Conservation (phyloP, 495 filamentous ascomycete species). For the Hypomontagnella monticulosa region DNA sequence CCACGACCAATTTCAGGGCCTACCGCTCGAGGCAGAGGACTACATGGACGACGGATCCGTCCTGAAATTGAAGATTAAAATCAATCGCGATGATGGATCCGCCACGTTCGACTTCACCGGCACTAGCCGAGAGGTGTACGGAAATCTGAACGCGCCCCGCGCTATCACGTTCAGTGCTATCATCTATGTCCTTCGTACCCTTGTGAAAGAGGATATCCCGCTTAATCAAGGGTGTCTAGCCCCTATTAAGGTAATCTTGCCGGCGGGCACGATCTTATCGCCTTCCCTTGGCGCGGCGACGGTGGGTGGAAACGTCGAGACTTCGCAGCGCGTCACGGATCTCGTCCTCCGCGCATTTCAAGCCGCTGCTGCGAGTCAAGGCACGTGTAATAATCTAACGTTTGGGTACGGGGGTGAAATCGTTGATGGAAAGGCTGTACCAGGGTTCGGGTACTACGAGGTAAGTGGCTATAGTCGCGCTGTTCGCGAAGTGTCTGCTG, state of each 20-base stretch:
- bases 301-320: constrained; percentile 84
- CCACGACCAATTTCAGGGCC: constrained; percentile 68
- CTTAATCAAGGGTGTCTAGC: constrained; percentile 86
- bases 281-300: constrained; percentile 81
- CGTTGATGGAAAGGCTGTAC: constrained; percentile 51
- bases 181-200: constrained; percentile 82
- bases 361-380: constrained; percentile 80
- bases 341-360: constrained; percentile 82
- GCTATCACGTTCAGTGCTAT: constrained; percentile 86
- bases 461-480: too few species aligned
- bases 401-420: constrained; percentile 65
- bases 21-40: constrained; percentile 50
- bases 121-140: constrained; percentile 81
- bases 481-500: too few species aligned
- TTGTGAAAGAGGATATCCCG: constrained; percentile 84
- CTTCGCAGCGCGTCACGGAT: constrained; percentile 79
- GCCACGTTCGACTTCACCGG: constrained; percentile 70
- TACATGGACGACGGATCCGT: constrained; percentile 84
- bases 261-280: constrained; percentile 74
- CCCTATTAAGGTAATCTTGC: constrained; percentile 79
- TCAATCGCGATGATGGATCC: constrained; percentile 71
- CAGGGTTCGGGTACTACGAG: constrained; percentile 85
- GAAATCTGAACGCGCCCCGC: constrained; percentile 82
- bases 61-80: constrained; percentile 74
- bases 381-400: constrained; percentile 79